Percentiles rank a stretch among this genome's conserved stretches.
Evolutionary conservation across 352 stramenopile genomes (phyloP).

Genomic region (Globisporangium iwayamae): DNA sequence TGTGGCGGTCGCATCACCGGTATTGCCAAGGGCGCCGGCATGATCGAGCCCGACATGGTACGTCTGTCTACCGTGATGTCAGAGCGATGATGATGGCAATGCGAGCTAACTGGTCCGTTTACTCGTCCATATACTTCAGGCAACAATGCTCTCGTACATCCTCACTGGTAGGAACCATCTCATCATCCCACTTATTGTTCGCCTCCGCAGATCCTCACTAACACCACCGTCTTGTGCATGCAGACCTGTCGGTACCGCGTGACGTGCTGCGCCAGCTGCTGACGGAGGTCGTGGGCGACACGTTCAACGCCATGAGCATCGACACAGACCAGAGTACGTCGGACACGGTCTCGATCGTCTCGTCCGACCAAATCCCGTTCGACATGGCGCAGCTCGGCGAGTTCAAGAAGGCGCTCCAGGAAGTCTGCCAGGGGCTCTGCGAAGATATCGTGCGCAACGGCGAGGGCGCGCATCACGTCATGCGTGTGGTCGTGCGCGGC

Average conservation of each 20-base stretch:
- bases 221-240: background rate
- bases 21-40: conserved; percentile 98
- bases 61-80: conserved; percentile 25
- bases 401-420: conserved; percentile 90
- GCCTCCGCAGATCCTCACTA: background rate
- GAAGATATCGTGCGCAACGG: conserved; percentile 98
- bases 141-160: conserved; percentile 88
- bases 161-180: conserved; percentile 58
- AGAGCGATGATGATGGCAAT: conserved; percentile 28
- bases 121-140: conserved; percentile 12
- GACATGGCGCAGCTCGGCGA: conserved; percentile 73
- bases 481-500: conserved; percentile 90
- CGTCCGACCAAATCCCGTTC: conserved; percentile 91
- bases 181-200: conserved; percentile 18
- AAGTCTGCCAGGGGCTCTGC: conserved; percentile 92
- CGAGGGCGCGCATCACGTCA: conserved; percentile 97
- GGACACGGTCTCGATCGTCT: conserved; percentile 96
- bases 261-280: conserved; percentile 79
- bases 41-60: conserved; percentile 98
- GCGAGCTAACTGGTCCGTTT: conserved; percentile 23
- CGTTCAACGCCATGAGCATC: conserved; percentile 94
- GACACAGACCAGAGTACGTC: conserved; percentile 98
- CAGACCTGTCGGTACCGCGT: conserved; percentile 74
- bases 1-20: conserved; percentile 92
- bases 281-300: conserved; percentile 75